Evolutionary conservation across 2,329 filamentous ascomycete species (phyloP), one percentile per base, ranked within the genome.

Genomic region (Claviceps purpurea): DNA sequence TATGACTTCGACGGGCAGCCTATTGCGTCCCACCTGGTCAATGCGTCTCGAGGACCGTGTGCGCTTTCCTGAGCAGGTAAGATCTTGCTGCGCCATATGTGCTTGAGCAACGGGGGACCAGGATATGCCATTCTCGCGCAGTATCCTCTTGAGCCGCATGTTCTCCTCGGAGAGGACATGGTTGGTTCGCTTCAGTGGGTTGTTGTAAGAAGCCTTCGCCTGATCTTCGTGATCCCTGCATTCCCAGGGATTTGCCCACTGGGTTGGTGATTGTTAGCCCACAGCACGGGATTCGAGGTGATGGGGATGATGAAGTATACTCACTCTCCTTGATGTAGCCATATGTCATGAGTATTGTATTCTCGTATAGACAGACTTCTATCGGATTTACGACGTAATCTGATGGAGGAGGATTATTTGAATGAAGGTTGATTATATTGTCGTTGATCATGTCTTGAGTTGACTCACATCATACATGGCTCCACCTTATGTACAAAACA

Each of bases 1-100:
- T 50, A 77, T 67, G 44, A 80, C 68, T 61, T 80, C 77, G 34
- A 70, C 70, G 1, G 77, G 77, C 11, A 79, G 65, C 42, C 70
- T 65, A 0, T 73, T 75, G n/a, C 59, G 57, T 44, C 62, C 57
- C 26, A 60, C 56, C 30, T 68, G 60, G 52, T 59, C 57, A 5
- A 60, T 58, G 14, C 58, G 56, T 53, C 57, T 58, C 47, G 62
- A 64, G 43, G 65, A 62, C 30, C 61, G 56, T 54, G 63, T 66
- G 22, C 53, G 53, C 57, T 68, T 66, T 57, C 68, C 65, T 54
- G 66, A 65, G 47, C 59, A 59, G 22, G 58, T 60, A 14, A 64
- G 62, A 37, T 64, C 60, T n/a, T 57, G 54, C 41, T 65, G 59
- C 56, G 61, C 63, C 56, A 65, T 54, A 24, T 68, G 67, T 34